Percentiles rank a stretch among this genome's conserved stretches.
These are phyloP conservation scores for Pseudogymnoascus sp. DNA, from an alignment of 2,329 filamentous ascomycete genomes.

Conservation along the genomic window DNA sequence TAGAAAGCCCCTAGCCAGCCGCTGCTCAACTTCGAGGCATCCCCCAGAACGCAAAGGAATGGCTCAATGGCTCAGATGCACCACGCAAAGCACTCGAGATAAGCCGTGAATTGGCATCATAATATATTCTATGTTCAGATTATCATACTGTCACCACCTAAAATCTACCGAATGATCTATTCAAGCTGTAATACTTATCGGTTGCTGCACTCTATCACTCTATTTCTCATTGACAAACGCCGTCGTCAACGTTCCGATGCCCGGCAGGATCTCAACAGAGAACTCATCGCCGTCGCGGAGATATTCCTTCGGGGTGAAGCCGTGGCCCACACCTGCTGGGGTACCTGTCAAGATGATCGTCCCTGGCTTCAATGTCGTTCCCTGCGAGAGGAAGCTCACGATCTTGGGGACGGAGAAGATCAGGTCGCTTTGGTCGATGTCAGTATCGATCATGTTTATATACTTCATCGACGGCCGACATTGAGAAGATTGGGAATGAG, in stretches of 20 bases:
- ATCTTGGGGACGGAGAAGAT: conserved; percentile 46
- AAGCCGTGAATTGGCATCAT: background rate
- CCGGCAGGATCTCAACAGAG: conserved; percentile 40
- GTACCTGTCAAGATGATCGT: conserved; percentile 42
- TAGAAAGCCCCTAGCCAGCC: too few relatives aligned
- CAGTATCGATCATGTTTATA: background rate
- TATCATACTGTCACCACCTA: background rate
- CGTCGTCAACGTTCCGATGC: conserved; percentile 42
- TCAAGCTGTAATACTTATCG: conserved; percentile 13
- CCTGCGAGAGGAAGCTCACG: conserved; percentile 34
- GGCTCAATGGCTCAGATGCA: background rate
- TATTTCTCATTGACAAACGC: conserved; percentile 31
- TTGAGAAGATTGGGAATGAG: background rate
- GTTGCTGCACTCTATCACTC: background rate
- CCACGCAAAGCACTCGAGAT: background rate
- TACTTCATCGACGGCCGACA: background rate
- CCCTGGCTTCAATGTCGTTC: conserved; percentile 39
- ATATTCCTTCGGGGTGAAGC: conserved; percentile 33
- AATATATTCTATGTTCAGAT: conserved; percentile 2
- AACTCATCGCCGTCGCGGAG: conserved; percentile 41
- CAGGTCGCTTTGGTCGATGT: conserved; percentile 38
- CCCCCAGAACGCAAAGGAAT: background rate
- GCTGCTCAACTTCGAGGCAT: background rate
- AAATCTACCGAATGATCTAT: background rate
- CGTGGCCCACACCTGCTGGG: conserved; percentile 32